A percentile compares a stretch with the other conserved stretches of the same genome.
Evolutionary conservation across 495 filamentous ascomycete genomes (phyloP).

Genomic region (Neurospora sp.): DNA sequence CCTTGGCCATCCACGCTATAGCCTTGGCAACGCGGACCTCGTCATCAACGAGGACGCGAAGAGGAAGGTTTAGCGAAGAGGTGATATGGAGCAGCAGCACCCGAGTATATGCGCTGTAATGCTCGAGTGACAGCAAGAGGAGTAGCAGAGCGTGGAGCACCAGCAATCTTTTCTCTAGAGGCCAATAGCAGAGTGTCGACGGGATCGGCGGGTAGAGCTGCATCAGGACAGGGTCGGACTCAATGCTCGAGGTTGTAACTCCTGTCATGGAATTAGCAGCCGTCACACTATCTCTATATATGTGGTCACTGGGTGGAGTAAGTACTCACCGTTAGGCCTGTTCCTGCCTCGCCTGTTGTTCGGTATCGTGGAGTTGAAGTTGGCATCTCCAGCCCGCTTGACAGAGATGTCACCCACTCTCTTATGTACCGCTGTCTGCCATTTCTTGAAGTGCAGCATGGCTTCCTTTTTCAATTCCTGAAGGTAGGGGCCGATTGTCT

Average conservation of each 20-base stretch:
- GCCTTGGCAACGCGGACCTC: slow-evolving; percentile 67
- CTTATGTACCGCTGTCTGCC: slow-evolving; percentile 28
- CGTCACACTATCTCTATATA: background rate
- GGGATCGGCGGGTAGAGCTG: slow-evolving; percentile 35
- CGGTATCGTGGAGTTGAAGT: background rate
- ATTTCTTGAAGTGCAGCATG: slow-evolving; percentile 33
- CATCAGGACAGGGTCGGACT: slow-evolving; percentile 27
- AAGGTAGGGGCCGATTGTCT: slow-evolving; percentile 15
- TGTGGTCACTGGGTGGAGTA: background rate
- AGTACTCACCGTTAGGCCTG: slow-evolving; percentile 7
- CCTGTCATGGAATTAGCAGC: slow-evolving; percentile 15
- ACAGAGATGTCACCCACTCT: slow-evolving; percentile 33
- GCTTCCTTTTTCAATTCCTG: slow-evolving; percentile 36
- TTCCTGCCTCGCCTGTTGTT: slow-evolving; percentile 7
- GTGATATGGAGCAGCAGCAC: slow-evolving; percentile 61
- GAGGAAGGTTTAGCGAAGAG: slow-evolving; percentile 56
- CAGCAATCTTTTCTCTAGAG: slow-evolving; percentile 36
- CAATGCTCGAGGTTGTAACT: slow-evolving; percentile 18
- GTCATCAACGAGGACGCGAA: slow-evolving; percentile 55
- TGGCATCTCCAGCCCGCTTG: slow-evolving; percentile 14
- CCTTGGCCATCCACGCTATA: slow-evolving; percentile 60
- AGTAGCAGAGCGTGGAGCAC: slow-evolving; percentile 55
- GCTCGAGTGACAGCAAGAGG: slow-evolving; percentile 67
- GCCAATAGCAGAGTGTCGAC: slow-evolving; percentile 30
- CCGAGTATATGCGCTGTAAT: slow-evolving; percentile 68